These are phyloP conservation scores for Flaveria sonorensis DNA, from an alignment of 129 eudicot species.

Conservation along the genomic window DNA sequence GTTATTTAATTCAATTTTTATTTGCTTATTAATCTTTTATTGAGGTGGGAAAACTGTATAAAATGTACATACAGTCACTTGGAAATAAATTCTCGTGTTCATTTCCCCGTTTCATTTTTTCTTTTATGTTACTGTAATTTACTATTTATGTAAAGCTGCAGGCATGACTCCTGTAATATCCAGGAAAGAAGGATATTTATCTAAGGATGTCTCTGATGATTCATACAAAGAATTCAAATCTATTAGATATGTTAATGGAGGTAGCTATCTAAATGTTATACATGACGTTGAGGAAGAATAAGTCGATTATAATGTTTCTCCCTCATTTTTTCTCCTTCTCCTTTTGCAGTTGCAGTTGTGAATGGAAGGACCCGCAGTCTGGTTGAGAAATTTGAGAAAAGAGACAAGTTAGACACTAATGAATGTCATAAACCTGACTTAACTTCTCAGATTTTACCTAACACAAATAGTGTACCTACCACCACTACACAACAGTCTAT, in stretches of 20 bases:
- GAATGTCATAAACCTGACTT: conserved; percentile 45
- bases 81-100: not conserved
- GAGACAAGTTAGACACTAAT: conserved; percentile 38
- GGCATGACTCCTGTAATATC: conserved; percentile 56
- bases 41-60: not conserved
- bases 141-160: conserved; percentile 45
- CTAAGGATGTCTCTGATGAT: conserved; percentile 24
- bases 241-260: conserved; percentile 63
- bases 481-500: conserved; percentile 26
- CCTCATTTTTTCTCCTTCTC: not conserved
- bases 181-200: conserved; percentile 39
- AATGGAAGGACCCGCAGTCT: conserved; percentile 91
- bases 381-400: conserved; percentile 85
- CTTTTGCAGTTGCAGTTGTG: conserved; percentile 63
- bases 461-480: conserved; percentile 31
- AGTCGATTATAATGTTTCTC: conserved; percentile 13
- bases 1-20: conserved; percentile 8
- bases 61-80: no score
- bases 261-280: conserved; percentile 34
- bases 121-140: conserved; percentile 15
- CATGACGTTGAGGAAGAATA: conserved; percentile 5
- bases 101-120: not conserved
- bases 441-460: conserved; percentile 33
- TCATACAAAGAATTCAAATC: conserved; percentile 8
- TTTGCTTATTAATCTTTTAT: not conserved